Percentiles rank a stretch among this genome's conserved stretches.
Evolutionary conservation across 2,329 filamentous ascomycete species (phyloP).

Genomic region (Trichoderma asperellum): DNA sequence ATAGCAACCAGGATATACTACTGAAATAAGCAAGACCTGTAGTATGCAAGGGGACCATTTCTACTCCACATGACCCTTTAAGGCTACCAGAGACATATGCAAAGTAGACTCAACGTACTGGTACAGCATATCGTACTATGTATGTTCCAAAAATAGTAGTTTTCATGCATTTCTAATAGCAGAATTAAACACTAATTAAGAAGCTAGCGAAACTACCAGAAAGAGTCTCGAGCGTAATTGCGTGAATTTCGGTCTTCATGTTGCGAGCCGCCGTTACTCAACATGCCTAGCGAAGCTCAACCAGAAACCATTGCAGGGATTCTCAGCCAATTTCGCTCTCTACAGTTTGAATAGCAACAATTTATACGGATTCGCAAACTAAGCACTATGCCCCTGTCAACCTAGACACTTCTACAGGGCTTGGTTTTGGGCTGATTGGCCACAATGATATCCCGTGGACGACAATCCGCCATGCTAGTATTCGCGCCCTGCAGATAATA

Average conservation of each 20-base stretch:
- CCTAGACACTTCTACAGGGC: neutral
- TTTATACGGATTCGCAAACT: neutral
- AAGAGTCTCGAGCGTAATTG: neutral
- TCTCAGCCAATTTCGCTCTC: neutral
- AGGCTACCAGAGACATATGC: neutral
- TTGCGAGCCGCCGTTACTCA: neutral
- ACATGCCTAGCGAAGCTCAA: neutral
- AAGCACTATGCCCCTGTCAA: neutral
- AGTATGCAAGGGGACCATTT: neutral
- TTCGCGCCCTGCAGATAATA: neutral
- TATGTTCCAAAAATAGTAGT: neutral
- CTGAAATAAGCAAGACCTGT: neutral
- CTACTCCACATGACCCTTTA: constrained; percentile 20
- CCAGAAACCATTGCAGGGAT: neutral
- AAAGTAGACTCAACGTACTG: constrained; percentile 15
- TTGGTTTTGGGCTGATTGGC: constrained; percentile 9
- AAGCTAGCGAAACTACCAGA: constrained; percentile 1
- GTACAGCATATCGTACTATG: too few relatives aligned
- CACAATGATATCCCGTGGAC: neutral
- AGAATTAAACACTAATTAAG: neutral
- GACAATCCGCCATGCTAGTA: neutral
- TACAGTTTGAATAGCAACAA: constrained; percentile 8
- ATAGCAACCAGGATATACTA: constrained; percentile 2
- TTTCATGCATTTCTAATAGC: neutral
- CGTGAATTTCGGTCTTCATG: neutral